These are phyloP conservation scores for Trypanosoma cruzi DNA, from an alignment of 208 protist species.

Conservation along the genomic window DNA sequence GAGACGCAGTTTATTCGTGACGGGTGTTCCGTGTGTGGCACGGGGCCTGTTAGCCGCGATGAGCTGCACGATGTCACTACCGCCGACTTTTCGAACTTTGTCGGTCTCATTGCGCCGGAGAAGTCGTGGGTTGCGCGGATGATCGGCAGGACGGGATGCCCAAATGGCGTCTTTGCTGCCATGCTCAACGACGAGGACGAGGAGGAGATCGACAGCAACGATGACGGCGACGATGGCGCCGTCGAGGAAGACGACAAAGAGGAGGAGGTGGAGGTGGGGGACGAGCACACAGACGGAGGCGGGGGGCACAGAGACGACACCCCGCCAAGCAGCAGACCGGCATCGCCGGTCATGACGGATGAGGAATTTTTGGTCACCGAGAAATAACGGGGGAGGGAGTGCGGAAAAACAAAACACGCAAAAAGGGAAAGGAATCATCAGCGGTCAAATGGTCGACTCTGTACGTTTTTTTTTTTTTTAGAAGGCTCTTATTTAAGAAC, in stretches of 20 bases:
- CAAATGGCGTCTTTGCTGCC: slow-evolving; percentile 82
- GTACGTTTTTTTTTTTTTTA: not conserved
- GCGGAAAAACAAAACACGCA: not conserved
- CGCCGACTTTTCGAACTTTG: slow-evolving; percentile 82
- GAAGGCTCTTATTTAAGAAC: too few species aligned
- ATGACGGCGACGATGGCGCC: slow-evolving; percentile 36
- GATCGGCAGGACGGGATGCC: slow-evolving; percentile 56
- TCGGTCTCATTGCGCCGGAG: slow-evolving; percentile 81
- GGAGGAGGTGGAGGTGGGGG: slow-evolving; percentile 23
- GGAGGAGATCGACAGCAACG: slow-evolving; percentile 28
- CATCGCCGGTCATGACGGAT: slow-evolving; percentile 30
- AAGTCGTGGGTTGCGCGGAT: slow-evolving; percentile 87
- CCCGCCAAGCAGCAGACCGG: not conserved
- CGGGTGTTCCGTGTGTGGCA: slow-evolving; percentile 73
- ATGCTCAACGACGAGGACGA: slow-evolving; percentile 53
- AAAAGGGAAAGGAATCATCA: not conserved
- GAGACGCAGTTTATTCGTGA: slow-evolving; percentile 74
- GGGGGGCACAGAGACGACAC: not conserved
- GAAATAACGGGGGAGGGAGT: slow-evolving; percentile 3
- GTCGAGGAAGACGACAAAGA: slow-evolving; percentile 35
- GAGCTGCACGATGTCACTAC: slow-evolving; percentile 75
- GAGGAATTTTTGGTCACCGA: slow-evolving; percentile 33
- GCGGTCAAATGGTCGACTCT: not conserved
- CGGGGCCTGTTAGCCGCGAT: slow-evolving; percentile 58
- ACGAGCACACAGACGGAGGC: slow-evolving; percentile 6